phyloP scores from a whole-genome alignment of 331 rosid species.

The Rosa hybrid region DNA sequence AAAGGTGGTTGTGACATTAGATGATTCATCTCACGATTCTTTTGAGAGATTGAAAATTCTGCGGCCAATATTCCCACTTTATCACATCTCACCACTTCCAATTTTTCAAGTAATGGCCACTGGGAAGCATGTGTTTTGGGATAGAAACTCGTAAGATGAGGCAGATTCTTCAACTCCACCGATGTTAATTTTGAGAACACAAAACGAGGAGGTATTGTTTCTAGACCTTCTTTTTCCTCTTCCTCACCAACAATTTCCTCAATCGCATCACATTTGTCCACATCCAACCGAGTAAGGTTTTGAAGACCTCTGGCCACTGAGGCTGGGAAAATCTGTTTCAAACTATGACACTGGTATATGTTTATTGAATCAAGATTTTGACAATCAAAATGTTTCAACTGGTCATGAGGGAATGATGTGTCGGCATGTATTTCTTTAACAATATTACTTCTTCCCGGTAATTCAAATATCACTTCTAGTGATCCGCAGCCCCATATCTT shows the following conservation, averaged over 20 bases:
- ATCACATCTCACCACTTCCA: background rate
- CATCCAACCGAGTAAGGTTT: background rate
- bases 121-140: background rate
- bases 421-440: background rate
- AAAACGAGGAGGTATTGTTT: background rate
- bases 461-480: slow-evolving; percentile 11
- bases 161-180: background rate
- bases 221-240: background rate
- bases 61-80: background rate
- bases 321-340: slow-evolving; percentile 5
- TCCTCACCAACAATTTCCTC: background rate
- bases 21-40: background rate
- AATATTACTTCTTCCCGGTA: background rate
- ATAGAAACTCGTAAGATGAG: background rate
- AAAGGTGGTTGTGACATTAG: background rate
- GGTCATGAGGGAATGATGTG: background rate
- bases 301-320: background rate
- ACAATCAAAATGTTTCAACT: background rate
- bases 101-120: background rate
- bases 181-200: background rate
- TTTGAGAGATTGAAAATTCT: background rate
- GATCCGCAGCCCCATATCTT: background rate
- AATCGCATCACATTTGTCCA: background rate
- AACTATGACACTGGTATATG: background rate
- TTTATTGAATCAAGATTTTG: background rate